Percentiles rank a stretch among this genome's conserved stretches.
phyloP scores from a whole-genome alignment of 2,329 filamentous ascomycete genomes.

The Thielaviopsis punctulata region DNA sequence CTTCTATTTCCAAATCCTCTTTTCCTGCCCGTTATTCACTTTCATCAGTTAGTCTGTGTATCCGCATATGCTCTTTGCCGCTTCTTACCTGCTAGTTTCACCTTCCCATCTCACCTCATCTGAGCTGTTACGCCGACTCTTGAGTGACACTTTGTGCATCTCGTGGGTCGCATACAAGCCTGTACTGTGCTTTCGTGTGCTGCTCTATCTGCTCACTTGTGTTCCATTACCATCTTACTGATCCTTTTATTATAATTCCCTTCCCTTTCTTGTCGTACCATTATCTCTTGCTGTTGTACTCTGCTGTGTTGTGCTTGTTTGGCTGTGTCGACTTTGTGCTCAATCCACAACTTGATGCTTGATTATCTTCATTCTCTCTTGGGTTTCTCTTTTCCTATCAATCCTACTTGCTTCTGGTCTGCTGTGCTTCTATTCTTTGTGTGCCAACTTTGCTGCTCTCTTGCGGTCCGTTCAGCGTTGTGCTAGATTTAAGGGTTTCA shows the following conservation, averaged over 20 bases:
- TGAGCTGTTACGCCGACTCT: neutral
- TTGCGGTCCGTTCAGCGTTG: neutral
- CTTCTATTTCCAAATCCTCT: no score
- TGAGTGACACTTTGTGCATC: neutral
- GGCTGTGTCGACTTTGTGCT: no score
- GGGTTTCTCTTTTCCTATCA: neutral
- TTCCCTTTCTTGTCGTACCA: no score
- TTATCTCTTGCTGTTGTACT: neutral
- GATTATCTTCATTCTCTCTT: neutral
- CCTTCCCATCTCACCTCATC: neutral
- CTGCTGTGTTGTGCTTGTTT: neutral
- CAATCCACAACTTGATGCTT: neutral
- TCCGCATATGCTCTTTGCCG: neutral
- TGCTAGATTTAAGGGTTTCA: no score
- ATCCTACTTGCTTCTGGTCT: neutral
- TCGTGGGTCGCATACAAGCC: neutral
- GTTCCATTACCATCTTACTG: no score
- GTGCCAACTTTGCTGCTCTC: neutral
- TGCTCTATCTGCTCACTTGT: neutral
- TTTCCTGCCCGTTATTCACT: neutral
- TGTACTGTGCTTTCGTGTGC: no score
- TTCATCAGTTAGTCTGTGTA: neutral
- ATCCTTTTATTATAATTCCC: no score
- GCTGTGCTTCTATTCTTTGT: neutral
- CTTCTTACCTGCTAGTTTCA: neutral